These are phyloP conservation scores for Kurtzmaniella quercitrusa DNA, from an alignment of 1,139 yeast species.

Conservation along the genomic window DNA sequence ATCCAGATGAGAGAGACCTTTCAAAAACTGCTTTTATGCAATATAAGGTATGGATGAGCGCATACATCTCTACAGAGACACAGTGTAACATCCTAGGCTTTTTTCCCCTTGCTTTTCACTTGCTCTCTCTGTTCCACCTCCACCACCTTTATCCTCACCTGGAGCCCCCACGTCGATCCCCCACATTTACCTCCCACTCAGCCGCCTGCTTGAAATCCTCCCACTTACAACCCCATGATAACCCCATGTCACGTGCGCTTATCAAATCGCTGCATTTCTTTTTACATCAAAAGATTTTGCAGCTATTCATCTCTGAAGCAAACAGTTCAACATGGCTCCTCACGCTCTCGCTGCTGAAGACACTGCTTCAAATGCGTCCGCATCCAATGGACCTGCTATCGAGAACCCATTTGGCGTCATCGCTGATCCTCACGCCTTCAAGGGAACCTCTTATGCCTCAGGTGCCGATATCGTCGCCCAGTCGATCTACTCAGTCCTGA, in stretches of 20 bases:
- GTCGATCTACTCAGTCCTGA: conserved; percentile 57
- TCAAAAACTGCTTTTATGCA: too few relatives aligned
- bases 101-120: too few relatives aligned
- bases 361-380: conserved; percentile 1
- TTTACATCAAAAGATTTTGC: neutral
- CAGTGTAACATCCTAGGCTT: too few relatives aligned
- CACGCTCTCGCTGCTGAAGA: conserved; percentile 9
- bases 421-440: conserved; percentile 51
- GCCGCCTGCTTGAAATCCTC: neutral
- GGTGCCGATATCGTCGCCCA: conserved; percentile 64
- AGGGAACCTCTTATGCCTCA: conserved; percentile 52
- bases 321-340: conserved; percentile 9
- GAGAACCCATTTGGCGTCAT: conserved; percentile 54
- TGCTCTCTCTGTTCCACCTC: too few relatives aligned
- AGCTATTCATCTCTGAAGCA: neutral
- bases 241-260: conserved; percentile 12
- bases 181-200: neutral
- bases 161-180: neutral
- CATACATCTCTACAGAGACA: too few relatives aligned
- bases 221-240: neutral
- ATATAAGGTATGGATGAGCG: too few relatives aligned
- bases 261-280: conserved; percentile 2
- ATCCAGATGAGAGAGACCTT: too few relatives aligned
- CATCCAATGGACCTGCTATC: conserved; percentile 8
- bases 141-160: too few relatives aligned